These are phyloP conservation scores for Penicillium sp. DNA, from an alignment of 2,329 filamentous ascomycete species.

Conservation along the genomic window DNA sequence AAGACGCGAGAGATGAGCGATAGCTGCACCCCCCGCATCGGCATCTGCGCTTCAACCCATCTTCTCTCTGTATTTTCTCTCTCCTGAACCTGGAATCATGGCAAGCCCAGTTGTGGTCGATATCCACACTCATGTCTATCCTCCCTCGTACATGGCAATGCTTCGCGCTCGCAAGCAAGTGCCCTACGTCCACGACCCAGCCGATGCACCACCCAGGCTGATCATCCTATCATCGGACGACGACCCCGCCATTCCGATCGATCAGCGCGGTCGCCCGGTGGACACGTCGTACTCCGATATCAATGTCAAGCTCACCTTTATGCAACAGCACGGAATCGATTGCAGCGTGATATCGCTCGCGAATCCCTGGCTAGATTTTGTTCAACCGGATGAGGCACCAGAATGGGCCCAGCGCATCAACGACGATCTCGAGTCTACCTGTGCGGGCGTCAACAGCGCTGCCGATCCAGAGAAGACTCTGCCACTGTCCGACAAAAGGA, in stretches of 20 bases:
- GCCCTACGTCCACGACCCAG: constrained; percentile 46
- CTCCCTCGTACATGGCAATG: constrained; percentile 57
- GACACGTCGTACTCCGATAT: constrained; percentile 81
- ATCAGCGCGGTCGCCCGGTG: constrained; percentile 70
- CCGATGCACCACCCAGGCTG: constrained; percentile 38
- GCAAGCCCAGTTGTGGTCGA: constrained; percentile 51
- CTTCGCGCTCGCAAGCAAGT: constrained; percentile 52
- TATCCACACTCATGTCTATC: constrained; percentile 63
- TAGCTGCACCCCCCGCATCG: no score
- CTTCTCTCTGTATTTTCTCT: no score
- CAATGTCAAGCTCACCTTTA: constrained; percentile 76
- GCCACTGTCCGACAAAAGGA: constrained; percentile 52
- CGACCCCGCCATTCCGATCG: constrained; percentile 38
- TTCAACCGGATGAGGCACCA: constrained; percentile 60
- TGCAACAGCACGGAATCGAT: constrained; percentile 78
- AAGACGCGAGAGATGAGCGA: no score
- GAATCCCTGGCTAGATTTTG: constrained; percentile 92
- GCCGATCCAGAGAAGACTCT: constrained; percentile 19
- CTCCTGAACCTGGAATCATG: constrained; percentile 12
- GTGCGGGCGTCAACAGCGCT: constrained; percentile 47
- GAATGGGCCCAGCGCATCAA: constrained; percentile 68
- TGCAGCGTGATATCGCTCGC: constrained; percentile 83
- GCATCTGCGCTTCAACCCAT: no score
- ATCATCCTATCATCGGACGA: constrained; percentile 50
- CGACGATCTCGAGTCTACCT: constrained; percentile 71